Base-by-base conservation (phyloP, 2,329 filamentous ascomycete species). In the Colletotrichum godetiae region DNA sequence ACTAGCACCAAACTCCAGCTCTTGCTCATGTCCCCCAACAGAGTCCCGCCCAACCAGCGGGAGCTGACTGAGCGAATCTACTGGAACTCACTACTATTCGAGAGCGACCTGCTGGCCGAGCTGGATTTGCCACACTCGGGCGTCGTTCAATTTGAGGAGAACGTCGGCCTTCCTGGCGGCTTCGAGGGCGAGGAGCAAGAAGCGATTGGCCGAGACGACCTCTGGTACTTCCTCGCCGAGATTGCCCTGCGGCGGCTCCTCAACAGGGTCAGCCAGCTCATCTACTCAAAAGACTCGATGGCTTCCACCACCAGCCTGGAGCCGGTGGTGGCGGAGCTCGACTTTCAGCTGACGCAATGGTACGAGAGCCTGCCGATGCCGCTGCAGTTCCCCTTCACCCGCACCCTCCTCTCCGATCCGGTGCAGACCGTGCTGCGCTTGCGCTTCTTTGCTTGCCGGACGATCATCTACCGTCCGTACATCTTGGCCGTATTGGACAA, bases 181-280 rank as follows among this genome's bases (percentile, higher is more conserved):
- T 97, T 96, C 76, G 92, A 94, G 78, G 91, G 91, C n/a, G 91
- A 92, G 68, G 90, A 92, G 75, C 85, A 86, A 8, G 88, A 90
- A 75, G 85, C 89, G 7, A 89, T 91, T 8, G 93, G 92, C 13
- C 89, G 91, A 61, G 94, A 96, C 77, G 93, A 96, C 72, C 85
- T 96, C 15, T 96, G 94, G 93, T 97, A 97, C 79, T 96, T 96
- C 77, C 85, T 96, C 35, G 94, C 94, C 49, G 94, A 96, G 78
- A 95, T 97, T 75, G 94, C 93, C 5, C 85, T 97, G 13, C 90
- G 94, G 58, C 87, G 94, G 68, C 88, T 97, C 4, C 87, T 96
- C 76, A 95, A 95, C 80, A 88, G 93, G 72, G 93, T 94, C 78
- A 94, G 92, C 83, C 92, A 95, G 79, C 90, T 95, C 77, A 93